A percentile compares a stretch with the other conserved stretches of the same genome.
Evolutionary conservation across 1,284 basidiomycete genomes (phyloP).

Genomic region (Austropuccinia psidii): DNA sequence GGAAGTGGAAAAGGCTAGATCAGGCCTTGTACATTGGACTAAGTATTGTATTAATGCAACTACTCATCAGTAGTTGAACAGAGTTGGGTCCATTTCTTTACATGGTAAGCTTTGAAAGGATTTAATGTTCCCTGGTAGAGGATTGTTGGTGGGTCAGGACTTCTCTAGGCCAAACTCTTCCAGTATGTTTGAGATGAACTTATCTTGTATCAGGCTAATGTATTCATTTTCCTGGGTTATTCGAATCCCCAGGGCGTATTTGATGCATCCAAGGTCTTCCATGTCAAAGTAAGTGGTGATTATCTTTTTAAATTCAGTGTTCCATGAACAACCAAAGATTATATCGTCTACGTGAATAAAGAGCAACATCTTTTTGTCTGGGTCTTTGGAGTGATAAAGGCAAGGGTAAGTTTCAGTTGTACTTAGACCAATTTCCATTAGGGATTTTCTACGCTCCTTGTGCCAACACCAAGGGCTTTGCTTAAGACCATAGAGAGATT

Average conservation of each 20-base stretch:
- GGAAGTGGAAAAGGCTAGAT: too few species aligned
- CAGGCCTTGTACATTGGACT: too few species aligned
- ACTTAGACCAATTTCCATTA: neutral
- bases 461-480: constrained; percentile 1
- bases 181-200: neutral
- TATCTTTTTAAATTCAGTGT: neutral
- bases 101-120: too few species aligned
- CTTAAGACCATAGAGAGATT: constrained; percentile 10
- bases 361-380: neutral
- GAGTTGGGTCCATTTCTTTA: too few species aligned
- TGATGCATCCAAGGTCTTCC: neutral
- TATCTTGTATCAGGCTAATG: neutral
- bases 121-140: too few species aligned
- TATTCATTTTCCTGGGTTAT: neutral
- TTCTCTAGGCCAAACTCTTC: neutral
- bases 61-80: too few species aligned
- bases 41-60: too few species aligned
- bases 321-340: neutral
- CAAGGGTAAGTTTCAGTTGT: neutral
- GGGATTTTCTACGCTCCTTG: neutral
- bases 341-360: neutral
- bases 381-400: neutral
- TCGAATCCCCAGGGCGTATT: neutral
- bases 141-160: too few species aligned
- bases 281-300: neutral